These are phyloP conservation scores for Saccharomyces hybrid DNA, from an alignment of 1,139 yeast genomes.

Conservation along the genomic window DNA sequence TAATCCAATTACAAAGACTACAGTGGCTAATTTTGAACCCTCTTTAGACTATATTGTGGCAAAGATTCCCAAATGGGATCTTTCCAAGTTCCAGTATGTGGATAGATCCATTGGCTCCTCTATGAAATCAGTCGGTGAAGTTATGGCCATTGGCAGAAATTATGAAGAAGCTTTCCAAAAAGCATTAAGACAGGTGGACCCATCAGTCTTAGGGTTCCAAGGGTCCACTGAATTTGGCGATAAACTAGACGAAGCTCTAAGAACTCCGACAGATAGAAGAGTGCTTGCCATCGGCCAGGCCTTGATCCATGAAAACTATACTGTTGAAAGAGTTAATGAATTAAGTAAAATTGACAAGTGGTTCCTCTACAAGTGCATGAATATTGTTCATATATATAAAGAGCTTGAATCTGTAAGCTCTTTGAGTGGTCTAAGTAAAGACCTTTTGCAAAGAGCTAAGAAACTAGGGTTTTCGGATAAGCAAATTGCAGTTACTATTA, in stretches of 20 bases:
- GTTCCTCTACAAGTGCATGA: conserved; percentile 88
- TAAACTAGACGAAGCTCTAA: conserved; percentile 68
- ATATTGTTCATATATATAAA: conserved; percentile 81
- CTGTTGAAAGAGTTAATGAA: conserved; percentile 88
- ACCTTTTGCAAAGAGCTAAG: conserved; percentile 71
- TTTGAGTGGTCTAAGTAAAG: conserved; percentile 53
- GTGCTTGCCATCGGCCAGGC: conserved; percentile 99
- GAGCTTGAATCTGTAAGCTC: conserved; percentile 61
- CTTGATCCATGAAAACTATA: conserved; percentile 74
- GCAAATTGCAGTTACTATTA: conserved; percentile 76
- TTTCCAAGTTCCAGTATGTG: conserved; percentile 90
- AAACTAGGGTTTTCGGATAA: conserved; percentile 92
- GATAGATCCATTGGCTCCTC: conserved; percentile 89
- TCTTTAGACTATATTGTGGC: conserved; percentile 94
- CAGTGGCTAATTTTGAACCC: conserved; percentile 95
- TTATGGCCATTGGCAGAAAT: conserved; percentile 97
- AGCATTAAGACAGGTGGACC: conserved; percentile 95
- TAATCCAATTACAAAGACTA: conserved; percentile 92
- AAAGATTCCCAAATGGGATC: conserved; percentile 98
- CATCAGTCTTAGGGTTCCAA: conserved; percentile 90
- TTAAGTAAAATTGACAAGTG: conserved; percentile 89
- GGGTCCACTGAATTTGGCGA: conserved; percentile 59
- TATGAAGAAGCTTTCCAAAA: conserved; percentile 98
- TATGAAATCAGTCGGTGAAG: conserved; percentile 99
- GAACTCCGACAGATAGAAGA: conserved; percentile 94